Evolutionary conservation across 768 basidiomycete species (phyloP), one percentile per base, ranked within the genome.

Genomic region (Kwoniella newhampshirensis): DNA sequence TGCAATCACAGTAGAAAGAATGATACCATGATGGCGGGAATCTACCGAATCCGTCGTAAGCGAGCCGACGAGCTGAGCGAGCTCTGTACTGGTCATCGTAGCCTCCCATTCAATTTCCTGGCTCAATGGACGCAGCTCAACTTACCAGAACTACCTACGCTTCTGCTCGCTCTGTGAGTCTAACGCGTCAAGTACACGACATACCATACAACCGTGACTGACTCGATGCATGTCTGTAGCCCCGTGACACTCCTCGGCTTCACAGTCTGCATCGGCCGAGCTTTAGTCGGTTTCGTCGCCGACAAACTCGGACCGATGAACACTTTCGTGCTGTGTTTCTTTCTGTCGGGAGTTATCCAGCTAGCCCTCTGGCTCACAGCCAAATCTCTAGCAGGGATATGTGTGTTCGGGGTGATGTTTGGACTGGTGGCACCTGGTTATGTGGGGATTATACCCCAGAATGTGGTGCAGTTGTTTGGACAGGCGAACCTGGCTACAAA

Each of bases 241-340:
- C 67, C 67, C 4, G 32, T 46, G 0, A 63, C 62, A 8, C 32
- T 69, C 1, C 20, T 66, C 11, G 52, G 55, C 8, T 62, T 66
- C 59, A 63, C 49, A 21, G 47, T 63, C 2, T 49, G 54, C 25
- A 43, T 69, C 15, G 67, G 67, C n/a, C 61, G 67, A 36, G 60
- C 60, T 1, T 30, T 63, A 13, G 62, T 70, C 1, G 73, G 73
- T 13, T 56, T 52, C 28, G 50, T 73, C 2, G 57, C 71, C 8
- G 73, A 75, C 53, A 7, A 26, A 1, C 45, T 75, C 37, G 73
- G 73, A 0, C 69, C 73, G 0, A 35, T 67, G 37, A 75, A 75
- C 58, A 64, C 61, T 37, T 67, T 66, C 49, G 60, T 71, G 37
- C 39, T 69, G 8, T 51, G 61, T 5, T 69, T 58, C 36, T 0